Conservation (phyloP, 331 rosid species). For the Arachis monticola region DNA sequence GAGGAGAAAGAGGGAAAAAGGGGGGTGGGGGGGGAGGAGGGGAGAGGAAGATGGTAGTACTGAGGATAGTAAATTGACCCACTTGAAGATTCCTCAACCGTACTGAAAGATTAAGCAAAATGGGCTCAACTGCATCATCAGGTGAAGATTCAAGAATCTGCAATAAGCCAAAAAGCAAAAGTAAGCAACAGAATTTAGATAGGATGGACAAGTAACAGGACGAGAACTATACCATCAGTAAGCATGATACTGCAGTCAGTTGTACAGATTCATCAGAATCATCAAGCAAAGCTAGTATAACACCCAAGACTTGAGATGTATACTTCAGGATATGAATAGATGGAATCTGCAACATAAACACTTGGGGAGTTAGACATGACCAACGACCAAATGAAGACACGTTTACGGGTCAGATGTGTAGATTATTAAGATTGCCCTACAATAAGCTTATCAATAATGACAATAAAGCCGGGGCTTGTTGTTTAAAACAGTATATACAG, state of each 20-base stretch:
- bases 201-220: conserved; percentile 12
- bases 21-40: no score
- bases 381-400: conserved; percentile 28
- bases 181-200: conserved; percentile 36
- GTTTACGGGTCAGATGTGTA: conserved; percentile 18
- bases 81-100: conserved; percentile 96
- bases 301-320: conserved; percentile 88
- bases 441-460: conserved; percentile 6
- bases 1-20: not conserved
- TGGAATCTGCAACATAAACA: conserved; percentile 73
- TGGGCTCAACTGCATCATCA: conserved; percentile 85
- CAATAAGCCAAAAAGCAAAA: conserved; percentile 41
- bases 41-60: not conserved
- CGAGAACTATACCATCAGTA: conserved; percentile 66
- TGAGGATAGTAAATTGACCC: conserved; percentile 40
- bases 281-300: conserved; percentile 87
- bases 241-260: conserved; percentile 90
- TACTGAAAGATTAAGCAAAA: conserved; percentile 77
- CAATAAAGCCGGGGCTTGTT: not conserved
- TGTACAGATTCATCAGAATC: conserved; percentile 93
- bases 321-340: conserved; percentile 73
- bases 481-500: not conserved
- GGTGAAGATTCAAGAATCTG: conserved; percentile 91
- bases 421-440: conserved; percentile 16
- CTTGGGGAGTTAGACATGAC: conserved; percentile 22